phyloP scores from a whole-genome alignment of 768 basidiomycete genomes.

The Hysterangium stoloniferum region DNA sequence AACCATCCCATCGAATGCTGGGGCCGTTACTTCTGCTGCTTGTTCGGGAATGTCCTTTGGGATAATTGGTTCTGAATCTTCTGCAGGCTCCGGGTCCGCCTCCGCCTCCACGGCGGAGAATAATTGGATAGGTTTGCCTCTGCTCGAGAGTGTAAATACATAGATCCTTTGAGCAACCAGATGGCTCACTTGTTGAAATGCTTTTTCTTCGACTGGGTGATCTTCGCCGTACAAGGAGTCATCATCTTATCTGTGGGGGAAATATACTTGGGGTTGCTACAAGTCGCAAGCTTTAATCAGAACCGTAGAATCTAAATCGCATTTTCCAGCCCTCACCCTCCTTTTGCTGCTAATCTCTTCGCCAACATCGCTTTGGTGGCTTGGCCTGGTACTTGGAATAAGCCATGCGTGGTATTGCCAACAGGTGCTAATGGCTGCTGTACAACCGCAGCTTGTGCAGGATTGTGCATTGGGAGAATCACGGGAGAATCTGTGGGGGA shows the following conservation, averaged over 20 bases:
- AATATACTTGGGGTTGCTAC: conserved; percentile 78
- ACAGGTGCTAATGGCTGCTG: conserved; percentile 75
- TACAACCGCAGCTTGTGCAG: conserved; percentile 69
- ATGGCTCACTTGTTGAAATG: conserved; percentile 72
- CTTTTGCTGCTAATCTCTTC: conserved; percentile 82
- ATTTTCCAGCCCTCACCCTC: conserved; percentile 48
- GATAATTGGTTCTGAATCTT: neutral
- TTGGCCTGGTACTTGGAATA: conserved; percentile 53
- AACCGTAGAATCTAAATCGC: conserved; percentile 1
- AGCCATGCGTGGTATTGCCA: conserved; percentile 51
- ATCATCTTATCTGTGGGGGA: conserved; percentile 95
- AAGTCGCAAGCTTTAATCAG: neutral
- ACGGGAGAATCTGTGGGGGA: conserved; percentile 64
- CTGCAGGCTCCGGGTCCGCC: conserved; percentile 11
- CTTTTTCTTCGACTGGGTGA: conserved; percentile 86
- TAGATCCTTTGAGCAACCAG: conserved; percentile 3
- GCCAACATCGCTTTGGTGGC: conserved; percentile 89
- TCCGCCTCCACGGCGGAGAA: conserved; percentile 45
- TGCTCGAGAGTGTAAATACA: conserved; percentile 19
- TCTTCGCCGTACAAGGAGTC: conserved; percentile 89
- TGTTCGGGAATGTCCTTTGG: neutral
- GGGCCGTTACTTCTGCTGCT: neutral
- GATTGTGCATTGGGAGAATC: conserved; percentile 82
- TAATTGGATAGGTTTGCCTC: conserved; percentile 55
- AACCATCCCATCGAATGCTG: neutral